phyloP scores from a whole-genome alignment of 768 basidiomycete genomes.

The Sistotremastrum suecicum region DNA sequence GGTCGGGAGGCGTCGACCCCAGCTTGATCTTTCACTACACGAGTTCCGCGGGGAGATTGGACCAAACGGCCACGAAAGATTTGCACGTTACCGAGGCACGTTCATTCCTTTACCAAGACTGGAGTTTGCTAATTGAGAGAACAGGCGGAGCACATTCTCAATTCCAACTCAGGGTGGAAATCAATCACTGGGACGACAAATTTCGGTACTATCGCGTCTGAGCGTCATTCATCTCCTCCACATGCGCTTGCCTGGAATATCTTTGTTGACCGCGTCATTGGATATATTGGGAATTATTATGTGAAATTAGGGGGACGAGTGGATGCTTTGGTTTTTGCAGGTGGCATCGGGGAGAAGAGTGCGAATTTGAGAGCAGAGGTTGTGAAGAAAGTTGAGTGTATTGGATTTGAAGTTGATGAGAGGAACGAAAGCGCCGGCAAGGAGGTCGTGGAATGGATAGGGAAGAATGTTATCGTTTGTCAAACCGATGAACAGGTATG shows the following conservation, averaged over 20 bases:
- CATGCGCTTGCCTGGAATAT: conserved; percentile 56
- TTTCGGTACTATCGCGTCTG: conserved; percentile 53
- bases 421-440: conserved; percentile 27
- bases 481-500: conserved; percentile 52
- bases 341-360: conserved; percentile 77
- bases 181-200: conserved; percentile 70
- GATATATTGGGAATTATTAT: conserved; percentile 62
- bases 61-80: conserved; percentile 32
- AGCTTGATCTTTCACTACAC: conserved; percentile 80
- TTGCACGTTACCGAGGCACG: conserved; percentile 40
- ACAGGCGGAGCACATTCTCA: conserved; percentile 59
- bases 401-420: conserved; percentile 48
- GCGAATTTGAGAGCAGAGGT: conserved; percentile 46
- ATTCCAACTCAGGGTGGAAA: conserved; percentile 66
- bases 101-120: not conserved
- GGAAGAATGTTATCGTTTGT: conserved; percentile 40
- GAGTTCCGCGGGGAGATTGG: conserved; percentile 35
- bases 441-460: conserved; percentile 31
- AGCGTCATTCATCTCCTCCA: conserved; percentile 14
- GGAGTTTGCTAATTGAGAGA: not conserved
- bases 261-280: conserved; percentile 61
- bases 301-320: conserved; percentile 42
- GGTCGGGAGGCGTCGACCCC: conserved; percentile 73
- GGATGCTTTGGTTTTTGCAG: conserved; percentile 75
- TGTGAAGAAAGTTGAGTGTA: conserved; percentile 33